Evolutionary conservation across 371 early-diverging fungal genomes (phyloP).

Genomic region (Lichtheimia hyalospora): DNA sequence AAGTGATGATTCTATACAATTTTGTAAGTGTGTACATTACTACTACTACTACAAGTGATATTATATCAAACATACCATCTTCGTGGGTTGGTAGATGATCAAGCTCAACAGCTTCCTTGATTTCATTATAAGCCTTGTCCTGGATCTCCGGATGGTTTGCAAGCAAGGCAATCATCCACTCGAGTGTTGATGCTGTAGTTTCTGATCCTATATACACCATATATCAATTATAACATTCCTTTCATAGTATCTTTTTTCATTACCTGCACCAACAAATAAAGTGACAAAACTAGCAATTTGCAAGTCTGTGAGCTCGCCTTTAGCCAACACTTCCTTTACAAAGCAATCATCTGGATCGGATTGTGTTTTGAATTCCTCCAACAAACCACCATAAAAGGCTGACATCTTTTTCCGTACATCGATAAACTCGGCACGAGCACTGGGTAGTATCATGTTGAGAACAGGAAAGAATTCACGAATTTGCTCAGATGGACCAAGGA

Average conservation of each 20-base stretch:
- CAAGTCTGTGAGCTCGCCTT: slow-evolving; percentile 29
- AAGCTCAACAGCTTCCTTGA: slow-evolving; percentile 25
- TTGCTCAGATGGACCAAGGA: slow-evolving; percentile 39
- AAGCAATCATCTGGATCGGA: slow-evolving; percentile 31
- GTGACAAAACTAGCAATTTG: slow-evolving; percentile 33
- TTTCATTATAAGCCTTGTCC: slow-evolving; percentile 40
- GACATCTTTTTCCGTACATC: slow-evolving; percentile 15
- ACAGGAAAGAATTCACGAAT: slow-evolving; percentile 47
- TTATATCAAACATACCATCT: slow-evolving; percentile 27
- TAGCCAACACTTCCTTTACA: slow-evolving; percentile 34
- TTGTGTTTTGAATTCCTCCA: slow-evolving; percentile 20
- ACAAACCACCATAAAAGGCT: slow-evolving; percentile 31
- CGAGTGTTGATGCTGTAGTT: slow-evolving; percentile 41
- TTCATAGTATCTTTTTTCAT: not conserved
- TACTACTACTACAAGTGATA: not conserved
- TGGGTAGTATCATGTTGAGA: slow-evolving; percentile 27
- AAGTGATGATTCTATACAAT: slow-evolving; percentile 21
- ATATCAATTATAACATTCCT: no score
- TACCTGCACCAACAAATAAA: slow-evolving; percentile 47
- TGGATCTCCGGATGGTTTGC: slow-evolving; percentile 46
- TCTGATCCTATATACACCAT: slow-evolving; percentile 35
- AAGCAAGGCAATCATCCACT: slow-evolving; percentile 43
- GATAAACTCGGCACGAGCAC: slow-evolving; percentile 10
- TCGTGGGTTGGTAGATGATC: slow-evolving; percentile 32
- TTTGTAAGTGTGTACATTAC: not conserved